Conservation (phyloP, 2,329 filamentous ascomycete species). For the Aaosphaeria arxii region DNA sequence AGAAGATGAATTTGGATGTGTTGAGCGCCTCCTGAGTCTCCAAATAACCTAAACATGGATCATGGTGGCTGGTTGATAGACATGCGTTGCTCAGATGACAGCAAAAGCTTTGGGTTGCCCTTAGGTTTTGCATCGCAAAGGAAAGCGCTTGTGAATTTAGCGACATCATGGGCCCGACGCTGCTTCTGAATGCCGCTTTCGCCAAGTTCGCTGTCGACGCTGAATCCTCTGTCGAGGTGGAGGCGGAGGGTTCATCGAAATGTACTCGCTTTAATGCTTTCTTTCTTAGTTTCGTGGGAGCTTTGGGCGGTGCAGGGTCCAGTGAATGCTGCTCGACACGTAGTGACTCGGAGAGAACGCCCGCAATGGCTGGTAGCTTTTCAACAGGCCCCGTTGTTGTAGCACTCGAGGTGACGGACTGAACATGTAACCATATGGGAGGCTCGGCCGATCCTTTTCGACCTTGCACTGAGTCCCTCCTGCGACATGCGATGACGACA, state of each 20-base stretch:
- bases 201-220: too few species aligned
- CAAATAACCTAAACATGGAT: constrained; percentile 7
- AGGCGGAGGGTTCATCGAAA: too few species aligned
- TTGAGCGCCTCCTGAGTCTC: constrained; percentile 1
- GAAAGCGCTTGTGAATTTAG: neutral
- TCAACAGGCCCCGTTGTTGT: neutral
- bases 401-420: constrained; percentile 4
- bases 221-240: too few species aligned
- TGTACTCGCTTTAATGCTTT: too few species aligned
- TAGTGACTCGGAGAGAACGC: neutral
- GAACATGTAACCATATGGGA: constrained; percentile 11
- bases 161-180: too few species aligned
- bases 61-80: constrained; percentile 1
- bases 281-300: too few species aligned
- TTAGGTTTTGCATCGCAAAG: constrained; percentile 5
- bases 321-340: too few species aligned
- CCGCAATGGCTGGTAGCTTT: neutral
- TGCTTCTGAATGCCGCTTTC: too few species aligned
- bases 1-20: neutral
- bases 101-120: constrained; percentile 7
- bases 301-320: too few species aligned
- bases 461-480: neutral
- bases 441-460: neutral
- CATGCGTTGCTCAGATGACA: constrained; percentile 9
- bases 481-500: constrained; percentile 9